A percentile compares a stretch with the other conserved stretches of the same genome.
Evolutionary conservation across 345 rosid species (phyloP).

Genomic region (Citrus trifoliata): DNA sequence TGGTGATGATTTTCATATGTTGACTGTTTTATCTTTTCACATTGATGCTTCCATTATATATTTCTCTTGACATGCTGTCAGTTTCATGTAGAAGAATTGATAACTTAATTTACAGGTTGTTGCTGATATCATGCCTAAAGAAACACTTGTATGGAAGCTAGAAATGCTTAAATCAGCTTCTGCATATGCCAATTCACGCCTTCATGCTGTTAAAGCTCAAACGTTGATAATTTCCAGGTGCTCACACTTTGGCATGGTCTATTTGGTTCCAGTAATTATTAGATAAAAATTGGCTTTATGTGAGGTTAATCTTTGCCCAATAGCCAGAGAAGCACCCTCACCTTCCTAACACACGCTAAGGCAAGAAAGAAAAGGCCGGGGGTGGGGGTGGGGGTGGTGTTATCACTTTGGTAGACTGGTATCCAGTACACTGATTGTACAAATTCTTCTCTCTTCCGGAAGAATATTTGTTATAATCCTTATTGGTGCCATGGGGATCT

Average conservation of each 20-base stretch:
- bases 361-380: neutral
- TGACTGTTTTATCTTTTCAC: neutral
- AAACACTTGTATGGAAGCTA: conserved; percentile 78
- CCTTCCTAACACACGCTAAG: no score
- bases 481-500: neutral
- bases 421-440: neutral
- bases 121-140: conserved; percentile 50
- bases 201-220: conserved; percentile 66
- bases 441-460: neutral
- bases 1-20: neutral
- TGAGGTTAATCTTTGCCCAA: no score
- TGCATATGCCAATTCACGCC: conserved; percentile 60
- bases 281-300: neutral
- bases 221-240: conserved; percentile 67
- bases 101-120: conserved; percentile 46
- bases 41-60: neutral
- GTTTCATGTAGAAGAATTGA: conserved; percentile 8
- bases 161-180: conserved; percentile 62
- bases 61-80: neutral
- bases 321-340: no score
- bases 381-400: no score
- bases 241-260: neutral
- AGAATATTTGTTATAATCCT: neutral
- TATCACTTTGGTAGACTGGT: neutral
- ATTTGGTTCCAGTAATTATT: neutral